Base-by-base conservation (phyloP, 306 rosid genomes). In the Bauhinia variegata region DNA sequence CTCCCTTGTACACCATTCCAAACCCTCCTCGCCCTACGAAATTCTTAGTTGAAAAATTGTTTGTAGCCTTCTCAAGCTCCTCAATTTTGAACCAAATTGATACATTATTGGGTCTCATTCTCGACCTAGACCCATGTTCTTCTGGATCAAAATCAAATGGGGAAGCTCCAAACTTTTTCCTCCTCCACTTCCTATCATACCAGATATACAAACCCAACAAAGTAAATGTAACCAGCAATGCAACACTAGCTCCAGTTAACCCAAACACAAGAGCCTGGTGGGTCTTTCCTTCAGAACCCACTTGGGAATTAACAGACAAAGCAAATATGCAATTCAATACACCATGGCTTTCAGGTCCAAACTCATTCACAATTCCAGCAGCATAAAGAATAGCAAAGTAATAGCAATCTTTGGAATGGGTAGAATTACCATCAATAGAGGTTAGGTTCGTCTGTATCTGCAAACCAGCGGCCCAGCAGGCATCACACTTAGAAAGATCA, bases 11-110 rank as follows among this genome's bases (percentile, higher is more conserved):
- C 66, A 93, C 97, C 63, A 90, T 16, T 41, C 97, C 99, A 82
- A 90, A 88, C 28, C 97, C 99, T 18, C 99, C 99, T 69, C 95
- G 63, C 49, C 99, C 99, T 4, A 93, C 68, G 48, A 93, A 93
- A 63, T 90, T 93, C 72, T 78, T 90, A 14, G 88, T 68, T 11
- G 96, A 85, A 76, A 93, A 93, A 5, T 81, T 84, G 52, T 67
- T 59, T 7, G 99, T 93, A 11, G 96, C 99, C 70, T 85, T 90
- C 84, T 88, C 87, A 68, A 90, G 90, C n/a, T 90, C 99, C 73
- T 73, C 70, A 78, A 93, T 83, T 36, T 93, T 86, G 67, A 85
- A 93, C 99, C 93, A 88, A 75, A 93, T 86, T 0, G 99, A 88
- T 11, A 95, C 96, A 0, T 97, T 84, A 68, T 88, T 93, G 0